Conservation (phyloP, 2,329 filamentous ascomycete species). For the Niveomyces coronatus region DNA sequence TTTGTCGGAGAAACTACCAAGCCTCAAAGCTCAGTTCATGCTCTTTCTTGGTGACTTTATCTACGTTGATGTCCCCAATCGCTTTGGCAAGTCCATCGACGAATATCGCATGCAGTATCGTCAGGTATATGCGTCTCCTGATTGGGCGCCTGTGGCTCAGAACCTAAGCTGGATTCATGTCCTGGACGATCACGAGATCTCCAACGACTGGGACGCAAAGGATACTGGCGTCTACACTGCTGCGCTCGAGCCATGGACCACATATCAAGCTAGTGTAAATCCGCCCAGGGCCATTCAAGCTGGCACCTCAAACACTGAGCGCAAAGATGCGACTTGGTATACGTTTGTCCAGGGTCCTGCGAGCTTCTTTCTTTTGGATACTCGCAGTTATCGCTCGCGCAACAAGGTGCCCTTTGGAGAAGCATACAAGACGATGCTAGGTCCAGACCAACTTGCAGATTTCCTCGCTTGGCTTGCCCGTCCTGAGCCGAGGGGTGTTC, state of each 20-base stretch:
- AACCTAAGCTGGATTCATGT: constrained; percentile 97
- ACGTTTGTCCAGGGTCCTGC: constrained; percentile 83
- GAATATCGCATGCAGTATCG: constrained; percentile 88
- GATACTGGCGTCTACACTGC: constrained; percentile 69
- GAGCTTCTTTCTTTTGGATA: constrained; percentile 91
- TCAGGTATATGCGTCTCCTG: constrained; percentile 89
- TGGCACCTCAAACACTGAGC: constrained; percentile 25
- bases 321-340: constrained; percentile 66
- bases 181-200: constrained; percentile 92
- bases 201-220: constrained; percentile 84
- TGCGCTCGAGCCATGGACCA: constrained; percentile 73
- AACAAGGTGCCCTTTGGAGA: constrained; percentile 49
- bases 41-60: constrained; percentile 82
- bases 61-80: constrained; percentile 78
- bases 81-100: constrained; percentile 60
- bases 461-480: constrained; percentile 66
- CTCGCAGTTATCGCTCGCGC: constrained; percentile 72
- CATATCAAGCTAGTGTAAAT: constrained; percentile 80
- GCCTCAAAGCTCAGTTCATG: constrained; percentile 67
- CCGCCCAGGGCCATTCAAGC: constrained; percentile 56
- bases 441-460: constrained; percentile 65
- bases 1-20: constrained; percentile 61
- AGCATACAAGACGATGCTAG: constrained; percentile 76
- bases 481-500: constrained; percentile 64
- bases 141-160: constrained; percentile 67